These are phyloP conservation scores for Hyaloscypha finlandica DNA, from an alignment of 495 filamentous ascomycete genomes.

Conservation along the genomic window DNA sequence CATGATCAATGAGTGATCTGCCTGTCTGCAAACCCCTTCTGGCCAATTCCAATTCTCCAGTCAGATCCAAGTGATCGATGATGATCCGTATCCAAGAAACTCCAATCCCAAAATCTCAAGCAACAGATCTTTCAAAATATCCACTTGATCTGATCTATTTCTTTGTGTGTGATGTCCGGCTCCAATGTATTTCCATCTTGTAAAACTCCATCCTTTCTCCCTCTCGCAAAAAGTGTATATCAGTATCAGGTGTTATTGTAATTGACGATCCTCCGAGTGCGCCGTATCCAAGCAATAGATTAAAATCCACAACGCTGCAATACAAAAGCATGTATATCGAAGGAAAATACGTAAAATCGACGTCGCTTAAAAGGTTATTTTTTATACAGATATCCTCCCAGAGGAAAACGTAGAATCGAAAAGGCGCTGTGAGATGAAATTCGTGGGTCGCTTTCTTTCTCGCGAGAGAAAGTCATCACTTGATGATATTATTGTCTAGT, in stretches of 20 bases:
- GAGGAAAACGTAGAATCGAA: slow-evolving; percentile 16
- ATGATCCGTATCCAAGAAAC: slow-evolving; percentile 1
- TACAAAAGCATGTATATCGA: background rate
- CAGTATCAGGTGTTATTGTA: background rate
- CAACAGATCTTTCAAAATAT: background rate
- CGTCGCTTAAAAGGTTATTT: background rate
- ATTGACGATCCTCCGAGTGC: background rate
- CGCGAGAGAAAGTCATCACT: slow-evolving; percentile 19
- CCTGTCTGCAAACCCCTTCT: background rate
- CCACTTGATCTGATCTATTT: background rate
- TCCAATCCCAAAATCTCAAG: background rate
- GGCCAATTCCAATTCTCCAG: background rate
- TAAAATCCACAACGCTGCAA: slow-evolving; percentile 1
- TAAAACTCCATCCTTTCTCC: slow-evolving; percentile 1
- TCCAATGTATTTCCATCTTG: background rate
- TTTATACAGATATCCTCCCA: slow-evolving; percentile 27
- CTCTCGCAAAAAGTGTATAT: background rate
- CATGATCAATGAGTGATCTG: background rate
- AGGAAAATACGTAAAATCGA: background rate
- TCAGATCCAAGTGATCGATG: background rate
- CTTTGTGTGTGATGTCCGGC: no score
- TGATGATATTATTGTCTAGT: slow-evolving; percentile 19
- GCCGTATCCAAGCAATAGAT: background rate
- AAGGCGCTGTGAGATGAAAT: slow-evolving; percentile 2
- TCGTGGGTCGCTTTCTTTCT: slow-evolving; percentile 17